A percentile compares a stretch with the other conserved stretches of the same genome.
Evolutionary conservation across 1,139 yeast species (phyloP).

Genomic region (Kodamaea alishanica): DNA sequence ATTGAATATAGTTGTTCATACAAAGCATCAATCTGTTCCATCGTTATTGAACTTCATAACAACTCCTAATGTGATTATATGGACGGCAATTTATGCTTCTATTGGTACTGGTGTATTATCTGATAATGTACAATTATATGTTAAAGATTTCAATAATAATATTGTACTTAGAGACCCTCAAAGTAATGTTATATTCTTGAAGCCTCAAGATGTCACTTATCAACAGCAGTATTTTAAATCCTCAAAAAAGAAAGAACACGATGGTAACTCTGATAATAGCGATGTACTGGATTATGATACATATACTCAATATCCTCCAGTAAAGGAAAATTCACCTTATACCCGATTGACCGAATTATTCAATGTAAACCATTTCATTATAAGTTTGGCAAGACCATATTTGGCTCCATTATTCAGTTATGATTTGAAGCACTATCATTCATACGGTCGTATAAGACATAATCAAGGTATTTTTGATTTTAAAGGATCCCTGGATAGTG

Average conservation of each 20-base stretch:
- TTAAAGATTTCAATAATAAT: conserved; percentile 63
- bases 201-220: conserved; percentile 48
- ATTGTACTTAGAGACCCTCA: conserved; percentile 43
- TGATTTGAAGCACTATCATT: conserved; percentile 64
- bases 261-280: conserved; percentile 9
- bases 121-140: conserved; percentile 59
- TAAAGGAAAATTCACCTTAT: conserved; percentile 59
- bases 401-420: conserved; percentile 83
- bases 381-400: conserved; percentile 88
- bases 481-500: conserved; percentile 7
- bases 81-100: conserved; percentile 80
- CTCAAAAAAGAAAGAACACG: conserved; percentile 13
- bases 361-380: conserved; percentile 88
- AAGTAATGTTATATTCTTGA: conserved; percentile 33
- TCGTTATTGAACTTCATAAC: conserved; percentile 83
- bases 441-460: conserved; percentile 35
- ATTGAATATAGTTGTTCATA: conserved; percentile 84
- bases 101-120: conserved; percentile 66
- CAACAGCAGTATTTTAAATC: conserved; percentile 37
- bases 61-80: conserved; percentile 87
- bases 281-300: conserved; percentile 6
- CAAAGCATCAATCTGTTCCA: conserved; percentile 70
- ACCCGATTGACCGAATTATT: conserved; percentile 85
- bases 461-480: conserved; percentile 10
- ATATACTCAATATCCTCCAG: conserved; percentile 17